phyloP scores from a whole-genome alignment of 2,329 filamentous ascomycete species.

The Arthroderma sp. region DNA sequence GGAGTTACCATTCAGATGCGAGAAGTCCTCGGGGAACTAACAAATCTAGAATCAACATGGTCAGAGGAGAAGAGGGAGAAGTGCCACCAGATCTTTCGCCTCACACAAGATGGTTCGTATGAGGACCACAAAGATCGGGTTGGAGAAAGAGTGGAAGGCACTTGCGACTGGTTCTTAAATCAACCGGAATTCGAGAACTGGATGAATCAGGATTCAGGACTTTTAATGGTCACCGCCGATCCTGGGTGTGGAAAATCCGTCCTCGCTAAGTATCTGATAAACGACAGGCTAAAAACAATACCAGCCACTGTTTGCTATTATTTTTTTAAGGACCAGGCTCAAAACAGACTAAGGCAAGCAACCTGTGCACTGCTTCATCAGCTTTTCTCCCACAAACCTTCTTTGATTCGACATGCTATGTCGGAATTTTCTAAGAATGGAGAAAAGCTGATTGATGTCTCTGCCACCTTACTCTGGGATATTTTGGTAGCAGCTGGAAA shows the following conservation, averaged over 20 bases:
- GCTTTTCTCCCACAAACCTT: constrained; percentile 18
- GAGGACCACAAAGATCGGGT: constrained; percentile 12
- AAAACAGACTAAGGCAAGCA: constrained; percentile 20
- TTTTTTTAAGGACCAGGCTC: constrained; percentile 34
- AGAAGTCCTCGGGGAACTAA: too few relatives aligned
- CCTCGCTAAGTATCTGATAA: constrained; percentile 25
- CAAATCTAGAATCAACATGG: too few relatives aligned
- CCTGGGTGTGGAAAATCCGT: constrained; percentile 36
- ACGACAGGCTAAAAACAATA: constrained; percentile 14
- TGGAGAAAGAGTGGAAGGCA: constrained; percentile 6
- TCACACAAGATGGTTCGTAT: constrained; percentile 6
- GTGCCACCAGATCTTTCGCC: too few relatives aligned
- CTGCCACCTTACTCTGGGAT: constrained; percentile 21
- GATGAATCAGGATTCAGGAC: constrained; percentile 10
- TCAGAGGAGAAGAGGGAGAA: too few relatives aligned
- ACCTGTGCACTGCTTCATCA: constrained; percentile 27
- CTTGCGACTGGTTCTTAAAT: constrained; percentile 14
- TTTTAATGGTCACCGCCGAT: constrained; percentile 30
- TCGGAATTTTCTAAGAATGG: constrained; percentile 11
- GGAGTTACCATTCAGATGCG: too few relatives aligned
- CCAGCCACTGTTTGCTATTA: constrained; percentile 26
- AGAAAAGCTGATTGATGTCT: constrained; percentile 8
- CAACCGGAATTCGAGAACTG: constrained; percentile 11
- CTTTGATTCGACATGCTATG: constrained; percentile 11
- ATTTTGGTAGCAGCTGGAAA: constrained; percentile 13